Percentiles rank a stretch among this genome's conserved stretches.
These are phyloP conservation scores for Oryza brachyantha DNA, from an alignment of 176 grass and related monocot species.

Conservation along the genomic window DNA sequence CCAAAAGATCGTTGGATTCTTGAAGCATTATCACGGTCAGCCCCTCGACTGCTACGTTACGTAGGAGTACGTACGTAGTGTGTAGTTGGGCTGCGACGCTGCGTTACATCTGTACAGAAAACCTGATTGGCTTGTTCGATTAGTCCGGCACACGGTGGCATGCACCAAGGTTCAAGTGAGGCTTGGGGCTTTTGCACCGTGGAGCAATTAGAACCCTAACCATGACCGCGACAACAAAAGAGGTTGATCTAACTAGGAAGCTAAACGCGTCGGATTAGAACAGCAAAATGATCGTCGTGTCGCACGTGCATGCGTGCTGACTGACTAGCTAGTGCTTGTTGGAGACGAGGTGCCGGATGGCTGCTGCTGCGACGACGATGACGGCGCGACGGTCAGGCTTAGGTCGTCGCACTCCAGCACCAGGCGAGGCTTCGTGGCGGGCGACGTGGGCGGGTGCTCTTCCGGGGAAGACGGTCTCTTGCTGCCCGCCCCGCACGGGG, in stretches of 20 bases:
- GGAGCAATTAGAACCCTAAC: constrained; percentile 40
- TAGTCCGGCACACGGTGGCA: background rate
- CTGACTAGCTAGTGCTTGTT: constrained; percentile 37
- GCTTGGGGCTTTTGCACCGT: background rate
- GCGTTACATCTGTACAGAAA: constrained; percentile 34
- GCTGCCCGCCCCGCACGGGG: background rate
- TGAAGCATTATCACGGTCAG: background rate
- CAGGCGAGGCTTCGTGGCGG: constrained; percentile 59
- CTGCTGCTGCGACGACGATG: constrained; percentile 24
- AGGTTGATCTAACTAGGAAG: constrained; percentile 14
- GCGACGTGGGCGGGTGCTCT: constrained; percentile 39
- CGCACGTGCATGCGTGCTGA: constrained; percentile 9
- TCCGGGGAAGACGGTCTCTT: constrained; percentile 55
- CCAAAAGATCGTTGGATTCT: constrained; percentile 18
- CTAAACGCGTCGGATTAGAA: constrained; percentile 21
- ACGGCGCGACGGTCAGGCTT: constrained; percentile 46
- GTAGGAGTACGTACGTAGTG: background rate
- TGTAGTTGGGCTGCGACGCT: background rate
- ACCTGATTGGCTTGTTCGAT: constrained; percentile 5
- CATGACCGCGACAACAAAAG: background rate
- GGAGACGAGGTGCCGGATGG: constrained; percentile 39
- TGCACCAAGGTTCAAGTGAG: background rate
- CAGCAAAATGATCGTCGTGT: constrained; percentile 29
- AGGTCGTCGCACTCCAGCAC: constrained; percentile 51
- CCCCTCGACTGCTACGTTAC: background rate